Evolutionary conservation across 2,329 filamentous ascomycete genomes (phyloP), one percentile per base, ranked within the genome.

Genomic region (Elsinoe arachidis): DNA sequence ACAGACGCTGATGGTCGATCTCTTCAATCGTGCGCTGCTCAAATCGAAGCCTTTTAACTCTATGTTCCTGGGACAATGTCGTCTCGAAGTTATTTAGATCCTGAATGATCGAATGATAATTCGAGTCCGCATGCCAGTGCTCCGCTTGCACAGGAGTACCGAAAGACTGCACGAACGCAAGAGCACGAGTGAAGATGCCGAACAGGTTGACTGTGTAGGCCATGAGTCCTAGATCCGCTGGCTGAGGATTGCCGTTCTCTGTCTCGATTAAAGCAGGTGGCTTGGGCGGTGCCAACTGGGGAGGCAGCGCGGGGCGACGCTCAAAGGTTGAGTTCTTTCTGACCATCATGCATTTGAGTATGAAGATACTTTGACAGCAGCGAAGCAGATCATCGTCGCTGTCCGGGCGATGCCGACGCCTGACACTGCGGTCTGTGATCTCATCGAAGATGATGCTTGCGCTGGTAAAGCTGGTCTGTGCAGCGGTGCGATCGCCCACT

Each of bases 351-450:
- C 54, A 21, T 38, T 56, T 46, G 21, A 56, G 41, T 15, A 49
- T 56, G 54, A 47, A 49, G 33, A 56, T 46, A 35, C 54, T 56
- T 21, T 56, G 54, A 17, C 38, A 43, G 19, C 41, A 47, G 39
- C 54, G 39, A 15, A 49, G 4, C 12, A 49, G 23, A 56, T 56
- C 54, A n/a, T 46, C 38, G 30, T 39, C 37, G 4, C 37, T 26
- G 14, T 49, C 30, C 19, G 23, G 23, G 21, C 30, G 11, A 26
- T 30, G 21, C 9, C 10, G 38, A 19, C 19, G 26, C 2, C 41
- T 34, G 5, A 21, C 9, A 9, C 9, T 21, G 12, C 23, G 17
- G 5, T 41, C 37, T 10, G 23, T 46, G 33, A 56, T 33, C n/a
- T 56, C 54, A 15, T 56, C 54, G n/a, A 47, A 46, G 9, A 47